Percentiles rank a stretch among this genome's conserved stretches.
Evolutionary conservation across 2,329 filamentous ascomycete species (phyloP).

Genomic region (Talaromyces funiculosus): DNA sequence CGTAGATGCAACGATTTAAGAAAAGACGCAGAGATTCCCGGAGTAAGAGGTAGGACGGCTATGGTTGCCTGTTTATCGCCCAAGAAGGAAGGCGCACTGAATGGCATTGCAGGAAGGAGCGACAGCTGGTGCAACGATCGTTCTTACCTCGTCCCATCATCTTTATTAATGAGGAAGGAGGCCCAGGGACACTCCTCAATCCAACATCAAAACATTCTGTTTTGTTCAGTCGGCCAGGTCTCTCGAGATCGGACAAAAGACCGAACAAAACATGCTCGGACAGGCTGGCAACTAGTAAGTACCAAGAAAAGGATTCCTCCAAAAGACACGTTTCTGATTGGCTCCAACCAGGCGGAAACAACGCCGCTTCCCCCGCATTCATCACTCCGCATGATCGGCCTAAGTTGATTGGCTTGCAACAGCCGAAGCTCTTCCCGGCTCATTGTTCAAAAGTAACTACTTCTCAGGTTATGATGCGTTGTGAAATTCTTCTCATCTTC

Average conservation of each 20-base stretch:
- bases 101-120: not conserved
- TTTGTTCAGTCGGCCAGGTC: no score
- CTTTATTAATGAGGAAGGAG: no score
- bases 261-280: not conserved
- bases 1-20: no score
- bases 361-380: not conserved
- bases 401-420: slow-evolving; percentile 1
- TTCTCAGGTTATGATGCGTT: not conserved
- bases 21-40: no score
- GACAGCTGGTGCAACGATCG: not conserved
- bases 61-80: no score
- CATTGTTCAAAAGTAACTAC: not conserved
- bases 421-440: not conserved
- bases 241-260: not conserved
- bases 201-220: no score
- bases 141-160: not conserved
- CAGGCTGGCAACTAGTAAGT: no score
- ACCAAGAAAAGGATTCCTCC: not conserved
- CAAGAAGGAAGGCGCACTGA: not conserved
- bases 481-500: not conserved
- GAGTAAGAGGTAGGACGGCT: no score
- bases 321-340: not conserved
- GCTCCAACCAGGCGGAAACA: not conserved
- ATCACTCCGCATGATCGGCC: not conserved
- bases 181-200: no score